phyloP scores from a whole-genome alignment of 2,329 filamentous ascomycete genomes.

The Penicillium concentricum region DNA sequence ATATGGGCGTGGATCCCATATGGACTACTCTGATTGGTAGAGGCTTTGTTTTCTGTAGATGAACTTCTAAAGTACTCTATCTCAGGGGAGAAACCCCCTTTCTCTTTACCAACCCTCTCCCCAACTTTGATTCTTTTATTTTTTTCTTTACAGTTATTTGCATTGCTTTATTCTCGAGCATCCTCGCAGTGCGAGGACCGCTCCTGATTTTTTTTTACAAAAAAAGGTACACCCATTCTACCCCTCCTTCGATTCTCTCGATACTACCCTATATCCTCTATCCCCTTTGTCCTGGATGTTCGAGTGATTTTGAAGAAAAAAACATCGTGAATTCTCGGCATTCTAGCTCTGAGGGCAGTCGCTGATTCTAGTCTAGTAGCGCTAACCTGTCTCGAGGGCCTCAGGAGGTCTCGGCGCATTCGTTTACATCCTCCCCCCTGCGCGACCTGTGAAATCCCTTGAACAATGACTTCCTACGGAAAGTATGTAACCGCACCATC shows the following conservation, averaged over 20 bases:
- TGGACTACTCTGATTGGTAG: conserved; percentile 15
- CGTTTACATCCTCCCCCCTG: conserved; percentile 12
- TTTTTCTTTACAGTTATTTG: background rate
- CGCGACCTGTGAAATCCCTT: conserved; percentile 4
- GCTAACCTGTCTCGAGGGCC: conserved; percentile 14
- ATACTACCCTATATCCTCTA: conserved; percentile 1
- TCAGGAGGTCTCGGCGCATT: conserved; percentile 27
- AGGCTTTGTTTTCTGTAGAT: conserved; percentile 25
- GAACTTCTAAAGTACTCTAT: conserved; percentile 6
- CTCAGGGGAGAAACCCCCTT: conserved; percentile 10
- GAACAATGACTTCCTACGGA: conserved; percentile 35
- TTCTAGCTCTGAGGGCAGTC: background rate
- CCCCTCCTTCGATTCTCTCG: conserved; percentile 4
- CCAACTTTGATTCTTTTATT: background rate
- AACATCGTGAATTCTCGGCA: background rate
- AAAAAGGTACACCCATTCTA: conserved; percentile 8
- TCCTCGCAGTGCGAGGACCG: conserved; percentile 28
- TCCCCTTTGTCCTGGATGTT: background rate
- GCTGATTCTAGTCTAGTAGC: conserved; percentile 10
- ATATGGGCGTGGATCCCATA: background rate
- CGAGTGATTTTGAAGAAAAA: background rate
- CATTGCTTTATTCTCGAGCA: conserved; percentile 12
- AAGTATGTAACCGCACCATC: conserved; percentile 30
- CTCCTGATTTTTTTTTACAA: conserved; percentile 5
- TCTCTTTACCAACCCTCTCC: conserved; percentile 5